phyloP scores from a whole-genome alignment of 139 green algal species.

The Closterium sp. region DNA sequence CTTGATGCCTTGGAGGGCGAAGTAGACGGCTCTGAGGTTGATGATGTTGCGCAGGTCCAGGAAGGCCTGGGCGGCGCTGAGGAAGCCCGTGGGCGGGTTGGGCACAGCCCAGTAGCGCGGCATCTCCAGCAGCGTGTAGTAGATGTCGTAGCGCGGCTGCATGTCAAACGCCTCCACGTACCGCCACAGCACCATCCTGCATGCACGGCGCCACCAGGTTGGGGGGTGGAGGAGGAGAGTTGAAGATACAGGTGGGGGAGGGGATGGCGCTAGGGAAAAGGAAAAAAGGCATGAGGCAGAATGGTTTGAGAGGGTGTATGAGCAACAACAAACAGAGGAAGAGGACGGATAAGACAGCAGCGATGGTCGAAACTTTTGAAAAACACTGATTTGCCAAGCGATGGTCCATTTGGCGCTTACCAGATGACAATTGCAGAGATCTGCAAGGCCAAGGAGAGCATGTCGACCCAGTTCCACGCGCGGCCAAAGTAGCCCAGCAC shows the following conservation, averaged over 20 bases:
- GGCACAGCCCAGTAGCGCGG: neutral
- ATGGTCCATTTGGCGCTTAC: no score
- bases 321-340: no score
- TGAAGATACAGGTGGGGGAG: no score
- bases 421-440: constrained; percentile 59
- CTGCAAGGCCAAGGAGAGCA: constrained; percentile 70
- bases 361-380: no score
- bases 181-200: neutral
- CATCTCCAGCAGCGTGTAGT: neutral
- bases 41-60: constrained; percentile 4
- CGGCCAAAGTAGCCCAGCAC: constrained; percentile 56
- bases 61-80: neutral
- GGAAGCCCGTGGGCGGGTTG: neutral
- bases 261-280: no score
- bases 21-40: neutral
- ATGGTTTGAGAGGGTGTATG: no score
- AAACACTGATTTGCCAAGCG: no score
- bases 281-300: no score
- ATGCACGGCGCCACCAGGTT: neutral
- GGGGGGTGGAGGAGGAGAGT: no score
- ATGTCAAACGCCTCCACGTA: neutral
- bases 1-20: constrained; percentile 32
- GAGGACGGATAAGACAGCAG: no score
- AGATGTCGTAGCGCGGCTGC: constrained; percentile 19
- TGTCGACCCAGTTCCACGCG: constrained; percentile 72